A percentile compares a stretch with the other conserved stretches of the same genome.
Conservation (phyloP, 345 rosid genomes). For the Sonneratia caseolaris region DNA sequence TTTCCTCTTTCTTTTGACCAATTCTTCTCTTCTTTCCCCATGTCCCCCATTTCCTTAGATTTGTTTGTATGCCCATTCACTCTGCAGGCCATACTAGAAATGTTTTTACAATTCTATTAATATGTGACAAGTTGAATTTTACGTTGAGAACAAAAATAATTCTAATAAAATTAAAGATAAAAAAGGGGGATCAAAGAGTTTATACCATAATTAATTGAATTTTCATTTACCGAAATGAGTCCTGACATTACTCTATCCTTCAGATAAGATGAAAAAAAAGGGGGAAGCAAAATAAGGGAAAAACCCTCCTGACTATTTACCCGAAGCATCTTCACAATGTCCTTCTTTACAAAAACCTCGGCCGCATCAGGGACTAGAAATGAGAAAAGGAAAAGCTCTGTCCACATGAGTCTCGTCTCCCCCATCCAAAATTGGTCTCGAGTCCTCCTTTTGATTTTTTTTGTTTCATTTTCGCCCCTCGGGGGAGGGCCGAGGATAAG, state of each 20-base stretch:
- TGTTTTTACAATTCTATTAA: no score
- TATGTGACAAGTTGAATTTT: no score
- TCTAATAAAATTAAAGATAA: no score
- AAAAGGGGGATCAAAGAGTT: not conserved
- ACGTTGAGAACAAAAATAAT: no score
- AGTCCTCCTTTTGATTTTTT: not conserved
- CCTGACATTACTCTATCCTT: not conserved
- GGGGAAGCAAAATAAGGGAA: not conserved
- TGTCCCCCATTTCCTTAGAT: not conserved
- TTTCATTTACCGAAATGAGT: not conserved
- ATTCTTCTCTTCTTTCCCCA: not conserved
- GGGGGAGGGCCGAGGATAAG: not conserved
- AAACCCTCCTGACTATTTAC: not conserved
- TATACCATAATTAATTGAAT: not conserved
- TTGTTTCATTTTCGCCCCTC: not conserved
- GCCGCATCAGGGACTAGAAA: not conserved
- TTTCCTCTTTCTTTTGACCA: not conserved
- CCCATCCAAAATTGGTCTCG: slow-evolving; percentile 21
- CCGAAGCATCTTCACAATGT: not conserved
- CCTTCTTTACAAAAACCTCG: not conserved
- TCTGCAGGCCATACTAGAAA: no score
- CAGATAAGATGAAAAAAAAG: not conserved
- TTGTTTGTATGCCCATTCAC: no score
- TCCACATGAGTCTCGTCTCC: no score
- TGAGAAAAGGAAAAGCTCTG: not conserved